Evolutionary conservation across 805 yeast genomes (phyloP).

Genomic region (Candida alai): DNA sequence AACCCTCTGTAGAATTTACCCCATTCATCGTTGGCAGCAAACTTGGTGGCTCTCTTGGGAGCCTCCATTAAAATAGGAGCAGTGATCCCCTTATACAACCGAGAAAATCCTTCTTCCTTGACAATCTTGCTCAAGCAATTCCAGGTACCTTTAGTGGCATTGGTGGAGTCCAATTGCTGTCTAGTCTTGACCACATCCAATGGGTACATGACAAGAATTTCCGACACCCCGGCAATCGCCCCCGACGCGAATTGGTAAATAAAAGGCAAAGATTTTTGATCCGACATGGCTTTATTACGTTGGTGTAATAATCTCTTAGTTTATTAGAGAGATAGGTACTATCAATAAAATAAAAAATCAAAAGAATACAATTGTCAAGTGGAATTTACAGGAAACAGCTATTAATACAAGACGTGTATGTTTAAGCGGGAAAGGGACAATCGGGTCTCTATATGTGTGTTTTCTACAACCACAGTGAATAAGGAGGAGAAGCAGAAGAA

Average conservation of each 20-base stretch:
- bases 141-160: constrained; percentile 76
- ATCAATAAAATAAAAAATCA: too few relatives aligned
- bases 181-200: constrained; percentile 96
- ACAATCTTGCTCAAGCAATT: constrained; percentile 83
- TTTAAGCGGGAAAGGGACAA: too few relatives aligned
- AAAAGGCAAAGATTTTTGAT: constrained; percentile 60
- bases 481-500: too few relatives aligned
- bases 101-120: constrained; percentile 75
- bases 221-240: constrained; percentile 96
- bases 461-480: too few relatives aligned
- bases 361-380: too few relatives aligned
- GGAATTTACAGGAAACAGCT: too few relatives aligned
- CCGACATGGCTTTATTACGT: constrained; percentile 7
- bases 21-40: constrained; percentile 97
- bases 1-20: constrained; percentile 71
- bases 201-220: constrained; percentile 93
- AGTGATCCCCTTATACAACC: constrained; percentile 87
- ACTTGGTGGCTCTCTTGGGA: constrained; percentile 97
- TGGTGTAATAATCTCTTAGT: too few relatives aligned
- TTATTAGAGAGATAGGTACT: too few relatives aligned
- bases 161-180: constrained; percentile 68
- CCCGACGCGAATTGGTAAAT: constrained; percentile 88
- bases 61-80: constrained; percentile 99
- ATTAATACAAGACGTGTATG: too few relatives aligned
- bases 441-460: too few relatives aligned